Base-by-base conservation (phyloP, 495 filamentous ascomycete species). In the Glutinoglossum americanum region DNA sequence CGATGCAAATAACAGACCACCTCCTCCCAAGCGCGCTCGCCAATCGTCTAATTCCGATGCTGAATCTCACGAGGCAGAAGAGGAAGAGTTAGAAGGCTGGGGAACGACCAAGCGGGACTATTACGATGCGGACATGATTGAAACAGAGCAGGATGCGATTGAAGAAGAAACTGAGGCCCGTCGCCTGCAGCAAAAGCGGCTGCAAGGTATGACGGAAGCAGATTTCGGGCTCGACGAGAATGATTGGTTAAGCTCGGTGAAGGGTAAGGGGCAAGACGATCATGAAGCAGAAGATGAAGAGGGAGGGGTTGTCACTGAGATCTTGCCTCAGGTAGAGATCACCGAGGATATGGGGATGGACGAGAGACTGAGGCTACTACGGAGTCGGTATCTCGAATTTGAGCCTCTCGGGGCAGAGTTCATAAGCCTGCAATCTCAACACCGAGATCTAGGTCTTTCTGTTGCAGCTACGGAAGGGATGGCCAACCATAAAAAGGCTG, bases 201-300 rank as follows among this genome's bases (percentile, higher is more conserved):
- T 96, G 51, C 72, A 85, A 62, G 80, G 81, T 59, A 86, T 95
- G 82, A 74, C 80, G 17, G 89, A 92, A 64, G 85, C 81, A 44
- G 93, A 98, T 66, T 97, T 94, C 64, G 81, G 85, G 0, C 93
- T 95, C 57, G 87, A 96, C 61, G 86, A 93, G 66, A 75, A 76
- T 41, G 87, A 90, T 57, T 96, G 90, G 92, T 61, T 78, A 23
- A 73, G 75, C 51, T 62, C 71, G 19, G 68, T 68, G 58, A 73
- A 75, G 60, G 69, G 55, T 15, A 59, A 61, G 3, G 65, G 68
- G 65, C 5, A 64, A 23, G 66, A 59, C 33, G 62, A 67, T 27
- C 68, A 70, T 26, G 74, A 71, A 4, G 73, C 76, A 0, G 77
- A 68, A 3, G 68, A 73, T 28, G 66, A 71, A 27, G 73, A 76